Base-by-base conservation (phyloP, 306 rosid genomes). In the Dalbergia cultrata region DNA sequence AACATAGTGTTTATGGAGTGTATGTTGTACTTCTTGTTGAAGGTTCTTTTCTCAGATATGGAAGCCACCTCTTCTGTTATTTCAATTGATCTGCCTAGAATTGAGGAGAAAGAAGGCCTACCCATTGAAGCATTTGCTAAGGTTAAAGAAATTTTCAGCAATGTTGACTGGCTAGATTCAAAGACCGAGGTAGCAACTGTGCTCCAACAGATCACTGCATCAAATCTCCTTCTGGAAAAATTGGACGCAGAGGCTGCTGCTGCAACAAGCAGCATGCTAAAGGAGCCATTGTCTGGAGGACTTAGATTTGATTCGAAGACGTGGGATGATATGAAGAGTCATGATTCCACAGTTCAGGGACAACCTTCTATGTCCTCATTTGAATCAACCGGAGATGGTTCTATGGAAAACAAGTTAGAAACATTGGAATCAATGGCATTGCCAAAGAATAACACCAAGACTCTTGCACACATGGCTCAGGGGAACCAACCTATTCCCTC, bases 1-100 rank as follows among this genome's bases (percentile, higher is more conserved):
- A 66, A 67, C 76, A 84, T 83, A 63, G 67, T 73, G 67, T 83
- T 84, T 80, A 43, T 22, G 41, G 78, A 56, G 45, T 78, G 60
- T 75, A 75, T 74, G 17, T 41, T 78, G 60, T 81, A 18, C 76
- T 80, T 83, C 68, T 90, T 87, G 82, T 78, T 91, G 88, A 87
- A 96, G 99, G 86, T 89, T 81, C 91, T 96, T 86, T 91, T 93
- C 87, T 96, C 98, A 34, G 98, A 96, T 79, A 93, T 96, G 97
- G 95, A 96, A 79, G 83, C 98, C 58, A 53, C 87, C 5, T 45
- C 94, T 85, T 86, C 98, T 63, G 82, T 73, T 79, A 75, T 90
- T 85, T 80, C 97, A 74, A 17, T 90, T 50, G 97, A 96, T 76
- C 83, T 89, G 62, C 97, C 97, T 67, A 81, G 37, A 78, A 61